Evolutionary conservation across 116 monocot genomes (phyloP).

Genomic region (Phalaenopsis hybrid): DNA sequence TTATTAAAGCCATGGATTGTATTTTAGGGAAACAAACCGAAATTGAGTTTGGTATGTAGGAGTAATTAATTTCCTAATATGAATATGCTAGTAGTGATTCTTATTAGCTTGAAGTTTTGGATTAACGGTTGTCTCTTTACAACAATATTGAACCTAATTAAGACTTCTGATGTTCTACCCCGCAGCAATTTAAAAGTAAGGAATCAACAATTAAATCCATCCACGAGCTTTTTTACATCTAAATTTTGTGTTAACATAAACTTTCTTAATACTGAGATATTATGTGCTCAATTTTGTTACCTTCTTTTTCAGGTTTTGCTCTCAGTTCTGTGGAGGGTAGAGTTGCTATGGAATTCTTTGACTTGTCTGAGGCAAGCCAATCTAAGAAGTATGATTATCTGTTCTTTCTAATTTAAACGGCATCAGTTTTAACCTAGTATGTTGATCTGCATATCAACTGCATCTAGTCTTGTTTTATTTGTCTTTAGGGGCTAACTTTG

Average conservation of each 20-base stretch:
- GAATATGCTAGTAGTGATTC: not conserved
- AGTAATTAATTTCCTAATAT: not conserved
- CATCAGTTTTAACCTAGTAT: not conserved
- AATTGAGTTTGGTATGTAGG: too few species aligned
- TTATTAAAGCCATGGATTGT: too few species aligned
- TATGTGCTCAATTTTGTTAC: conserved; percentile 8
- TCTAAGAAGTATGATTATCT: conserved; percentile 63
- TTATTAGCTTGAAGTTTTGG: not conserved
- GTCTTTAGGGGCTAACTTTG: not conserved
- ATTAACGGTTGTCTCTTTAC: not conserved
- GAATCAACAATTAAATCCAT: not conserved
- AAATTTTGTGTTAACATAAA: not conserved
- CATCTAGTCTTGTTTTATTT: not conserved
- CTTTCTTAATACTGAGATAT: not conserved
- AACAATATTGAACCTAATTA: not conserved
- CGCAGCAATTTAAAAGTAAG: not conserved
- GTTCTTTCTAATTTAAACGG: not conserved
- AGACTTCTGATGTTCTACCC: not conserved
- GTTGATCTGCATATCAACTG: not conserved
- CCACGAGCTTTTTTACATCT: not conserved
- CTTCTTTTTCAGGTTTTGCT: conserved; percentile 62
- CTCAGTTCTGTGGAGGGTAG: conserved; percentile 95
- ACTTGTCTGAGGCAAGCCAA: conserved; percentile 76
- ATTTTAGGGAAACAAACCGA: too few species aligned
- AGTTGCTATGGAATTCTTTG: conserved; percentile 98